These are phyloP conservation scores for Megacollybia platyphylla DNA, from an alignment of 1,284 basidiomycete genomes.

Conservation along the genomic window DNA sequence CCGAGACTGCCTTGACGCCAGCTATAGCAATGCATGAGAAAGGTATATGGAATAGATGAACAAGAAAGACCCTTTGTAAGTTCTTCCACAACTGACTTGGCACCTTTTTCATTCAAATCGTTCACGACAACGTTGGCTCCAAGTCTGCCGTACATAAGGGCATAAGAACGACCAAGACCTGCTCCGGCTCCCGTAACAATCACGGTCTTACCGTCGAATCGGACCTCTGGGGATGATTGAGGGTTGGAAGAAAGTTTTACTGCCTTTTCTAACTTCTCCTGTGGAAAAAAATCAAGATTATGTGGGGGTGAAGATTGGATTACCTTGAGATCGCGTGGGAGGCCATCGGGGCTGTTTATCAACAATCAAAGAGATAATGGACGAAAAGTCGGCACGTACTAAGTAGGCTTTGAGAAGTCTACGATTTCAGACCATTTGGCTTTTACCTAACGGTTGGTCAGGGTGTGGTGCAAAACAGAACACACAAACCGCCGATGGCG, in stretches of 20 bases:
- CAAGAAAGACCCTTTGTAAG: slow-evolving; percentile 54
- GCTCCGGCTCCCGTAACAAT: slow-evolving; percentile 92
- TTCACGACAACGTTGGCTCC: slow-evolving; percentile 97
- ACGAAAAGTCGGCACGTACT: slow-evolving; percentile 33
- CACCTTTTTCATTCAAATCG: slow-evolving; percentile 83
- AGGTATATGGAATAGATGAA: neutral
- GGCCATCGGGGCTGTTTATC: no score
- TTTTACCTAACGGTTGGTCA: slow-evolving; percentile 41
- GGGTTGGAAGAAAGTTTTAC: slow-evolving; percentile 58
- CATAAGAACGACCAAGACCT: slow-evolving; percentile 88
- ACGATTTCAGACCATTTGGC: slow-evolving; percentile 72
- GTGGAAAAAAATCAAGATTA: slow-evolving; percentile 3
- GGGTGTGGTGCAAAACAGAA: neutral
- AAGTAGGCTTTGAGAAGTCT: slow-evolving; percentile 69
- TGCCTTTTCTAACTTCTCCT: slow-evolving; percentile 62
- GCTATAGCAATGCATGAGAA: slow-evolving; percentile 24
- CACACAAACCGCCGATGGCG: slow-evolving; percentile 72
- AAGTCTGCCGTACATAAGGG: slow-evolving; percentile 80
- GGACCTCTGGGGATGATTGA: slow-evolving; percentile 62
- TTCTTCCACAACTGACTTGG: slow-evolving; percentile 78
- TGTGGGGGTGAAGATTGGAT: neutral
- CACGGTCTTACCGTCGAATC: slow-evolving; percentile 85
- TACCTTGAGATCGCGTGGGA: no score
- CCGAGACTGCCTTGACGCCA: slow-evolving; percentile 82
- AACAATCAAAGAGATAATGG: neutral